Evolutionary conservation across 2,329 filamentous ascomycete genomes (phyloP).

Genomic region (Aspergillus fructus): DNA sequence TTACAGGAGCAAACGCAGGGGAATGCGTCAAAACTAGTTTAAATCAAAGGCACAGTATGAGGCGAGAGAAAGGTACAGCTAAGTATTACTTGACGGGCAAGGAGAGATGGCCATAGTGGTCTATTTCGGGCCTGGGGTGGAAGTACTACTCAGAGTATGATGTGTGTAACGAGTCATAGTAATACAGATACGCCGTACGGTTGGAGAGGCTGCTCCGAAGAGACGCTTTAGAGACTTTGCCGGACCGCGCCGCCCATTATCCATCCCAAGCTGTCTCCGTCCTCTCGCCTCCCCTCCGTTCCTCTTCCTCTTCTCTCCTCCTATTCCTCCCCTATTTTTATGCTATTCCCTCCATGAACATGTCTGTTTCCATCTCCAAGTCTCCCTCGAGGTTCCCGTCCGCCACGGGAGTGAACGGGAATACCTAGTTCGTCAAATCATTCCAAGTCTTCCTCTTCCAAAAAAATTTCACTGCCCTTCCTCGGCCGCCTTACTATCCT

Average conservation of each 20-base stretch:
- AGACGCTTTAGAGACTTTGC: constrained; percentile 18
- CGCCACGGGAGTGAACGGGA: constrained; percentile 46
- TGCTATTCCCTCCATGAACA: constrained; percentile 29
- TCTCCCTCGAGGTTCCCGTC: constrained; percentile 40
- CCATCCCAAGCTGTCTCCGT: constrained; percentile 20
- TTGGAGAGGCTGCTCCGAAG: constrained; percentile 4
- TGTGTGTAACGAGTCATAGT: not conserved
- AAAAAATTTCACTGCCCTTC: constrained; percentile 23
- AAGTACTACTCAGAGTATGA: not conserved
- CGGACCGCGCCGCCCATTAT: constrained; percentile 33
- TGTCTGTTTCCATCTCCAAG: constrained; percentile 35
- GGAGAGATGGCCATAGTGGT: not conserved
- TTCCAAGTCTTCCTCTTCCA: constrained; percentile 16
- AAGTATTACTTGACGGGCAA: not conserved
- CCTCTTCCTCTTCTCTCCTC: constrained; percentile 23
- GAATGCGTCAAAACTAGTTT: not conserved
- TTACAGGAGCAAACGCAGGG: not conserved
- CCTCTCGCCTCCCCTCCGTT: constrained; percentile 20
- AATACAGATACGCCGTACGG: not conserved
- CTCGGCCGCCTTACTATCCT: constrained; percentile 28
- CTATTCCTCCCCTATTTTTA: constrained; percentile 24
- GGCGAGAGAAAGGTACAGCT: not conserved
- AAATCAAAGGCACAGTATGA: not conserved
- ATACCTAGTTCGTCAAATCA: constrained; percentile 31
- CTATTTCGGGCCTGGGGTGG: not conserved